phyloP scores from a whole-genome alignment of 2,329 filamentous ascomycete species.

The Xylaria digitata region DNA sequence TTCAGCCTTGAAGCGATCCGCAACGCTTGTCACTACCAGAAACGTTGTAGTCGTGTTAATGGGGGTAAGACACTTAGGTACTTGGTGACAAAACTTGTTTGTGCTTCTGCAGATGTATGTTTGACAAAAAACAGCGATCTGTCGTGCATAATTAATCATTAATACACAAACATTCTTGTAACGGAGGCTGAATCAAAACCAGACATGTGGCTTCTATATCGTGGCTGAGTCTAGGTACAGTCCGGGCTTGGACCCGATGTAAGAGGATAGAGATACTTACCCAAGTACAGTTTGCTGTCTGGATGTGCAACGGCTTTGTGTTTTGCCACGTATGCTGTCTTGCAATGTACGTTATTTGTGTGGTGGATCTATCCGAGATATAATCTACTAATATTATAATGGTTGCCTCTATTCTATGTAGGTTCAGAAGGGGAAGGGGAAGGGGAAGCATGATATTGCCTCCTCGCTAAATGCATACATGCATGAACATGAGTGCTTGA shows the following conservation, averaged over 20 bases:
- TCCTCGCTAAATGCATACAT: too few species aligned
- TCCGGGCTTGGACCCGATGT: too few species aligned
- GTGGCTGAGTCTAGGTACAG: background rate
- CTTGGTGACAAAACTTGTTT: background rate
- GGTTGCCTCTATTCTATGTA: too few species aligned
- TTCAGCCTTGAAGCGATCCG: background rate
- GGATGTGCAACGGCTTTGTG: too few species aligned
- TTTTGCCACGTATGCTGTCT: background rate
- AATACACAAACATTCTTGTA: background rate
- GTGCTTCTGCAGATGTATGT: background rate
- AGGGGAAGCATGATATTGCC: too few species aligned
- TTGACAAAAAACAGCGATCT: background rate
- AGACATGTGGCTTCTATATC: slow-evolving; percentile 19
- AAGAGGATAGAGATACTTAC: too few species aligned
- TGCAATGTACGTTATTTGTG: background rate
- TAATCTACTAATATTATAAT: too few species aligned
- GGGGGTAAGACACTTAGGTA: background rate
- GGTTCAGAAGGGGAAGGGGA: too few species aligned
- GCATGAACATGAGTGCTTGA: too few species aligned
- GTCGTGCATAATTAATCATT: background rate
- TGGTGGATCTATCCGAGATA: too few species aligned
- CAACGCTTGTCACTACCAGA: background rate
- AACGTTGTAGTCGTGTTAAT: background rate
- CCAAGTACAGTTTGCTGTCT: too few species aligned
- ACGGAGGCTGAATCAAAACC: background rate